Percentiles rank a stretch among this genome's conserved stretches.
Evolutionary conservation across 768 basidiomycete genomes (phyloP).

Genomic region (Nevesoporus exiguus): DNA sequence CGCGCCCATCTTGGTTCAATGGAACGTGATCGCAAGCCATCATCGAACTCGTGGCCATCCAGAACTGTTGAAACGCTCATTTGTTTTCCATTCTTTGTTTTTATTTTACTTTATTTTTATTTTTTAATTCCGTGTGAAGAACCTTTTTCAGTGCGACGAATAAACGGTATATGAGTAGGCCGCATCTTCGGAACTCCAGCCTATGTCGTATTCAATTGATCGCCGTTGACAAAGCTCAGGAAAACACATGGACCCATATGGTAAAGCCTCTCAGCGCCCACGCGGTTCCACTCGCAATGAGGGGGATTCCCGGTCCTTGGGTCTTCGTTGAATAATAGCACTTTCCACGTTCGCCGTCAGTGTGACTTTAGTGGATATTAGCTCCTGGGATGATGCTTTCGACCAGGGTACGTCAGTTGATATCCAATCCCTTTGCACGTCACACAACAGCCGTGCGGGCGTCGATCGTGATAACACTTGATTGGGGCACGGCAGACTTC

Average conservation of each 20-base stretch:
- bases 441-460: slow-evolving; percentile 12
- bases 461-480: slow-evolving; percentile 32
- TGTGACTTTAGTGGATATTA: background rate
- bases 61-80: background rate
- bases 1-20: slow-evolving; percentile 10
- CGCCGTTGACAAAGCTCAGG: slow-evolving; percentile 32
- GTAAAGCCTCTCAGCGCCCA: slow-evolving; percentile 25
- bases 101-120: slow-evolving; percentile 18
- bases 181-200: slow-evolving; percentile 26
- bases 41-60: slow-evolving; percentile 1
- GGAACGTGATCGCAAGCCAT: slow-evolving; percentile 7
- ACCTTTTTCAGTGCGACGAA: slow-evolving; percentile 3
- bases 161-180: slow-evolving; percentile 1
- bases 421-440: slow-evolving; percentile 48
- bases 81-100: slow-evolving; percentile 20
- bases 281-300: slow-evolving; percentile 24
- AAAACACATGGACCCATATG: slow-evolving; percentile 32
- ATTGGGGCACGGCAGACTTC: slow-evolving; percentile 22
- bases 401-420: slow-evolving; percentile 37
- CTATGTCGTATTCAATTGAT: slow-evolving; percentile 35
- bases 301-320: slow-evolving; percentile 10
- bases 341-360: slow-evolving; percentile 9
- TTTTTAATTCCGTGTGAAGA: slow-evolving; percentile 19
- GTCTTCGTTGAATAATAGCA: slow-evolving; percentile 4
- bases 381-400: slow-evolving; percentile 10